Conservation (phyloP, 2,329 filamentous ascomycete species). For the Paecilomyces dactylethromorphus region DNA sequence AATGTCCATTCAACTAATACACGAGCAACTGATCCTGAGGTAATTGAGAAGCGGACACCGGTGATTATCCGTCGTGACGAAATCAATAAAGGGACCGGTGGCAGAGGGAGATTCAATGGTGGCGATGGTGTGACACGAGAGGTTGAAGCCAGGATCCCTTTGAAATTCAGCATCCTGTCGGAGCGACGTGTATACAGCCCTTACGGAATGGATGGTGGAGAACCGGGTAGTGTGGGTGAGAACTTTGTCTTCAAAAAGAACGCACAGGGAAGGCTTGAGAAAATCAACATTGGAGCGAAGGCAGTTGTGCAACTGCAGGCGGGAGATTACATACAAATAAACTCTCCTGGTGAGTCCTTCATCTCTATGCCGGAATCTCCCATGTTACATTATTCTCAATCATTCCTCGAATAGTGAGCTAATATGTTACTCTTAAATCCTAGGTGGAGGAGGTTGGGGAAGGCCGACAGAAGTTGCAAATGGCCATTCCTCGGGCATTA, state of each 20-base stretch:
- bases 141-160: conserved; percentile 69
- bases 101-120: conserved; percentile 56
- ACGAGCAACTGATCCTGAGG: conserved; percentile 67
- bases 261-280: conserved; percentile 2
- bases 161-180: conserved; percentile 69
- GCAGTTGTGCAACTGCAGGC: conserved; percentile 3
- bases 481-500: not conserved
- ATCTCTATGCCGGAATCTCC: not conserved
- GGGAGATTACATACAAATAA: conserved; percentile 7
- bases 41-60: conserved; percentile 68
- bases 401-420: not conserved
- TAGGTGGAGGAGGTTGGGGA: conserved; percentile 8
- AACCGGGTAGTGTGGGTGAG: conserved; percentile 18
- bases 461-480: not conserved
- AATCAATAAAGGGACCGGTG: conserved; percentile 55
- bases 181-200: conserved; percentile 66
- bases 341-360: conserved; percentile 4
- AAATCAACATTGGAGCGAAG: conserved; percentile 7
- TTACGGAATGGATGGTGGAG: conserved; percentile 74
- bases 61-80: conserved; percentile 63
- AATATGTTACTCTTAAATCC: not conserved
- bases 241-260: conserved; percentile 8
- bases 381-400: not conserved
- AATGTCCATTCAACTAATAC: conserved; percentile 79
- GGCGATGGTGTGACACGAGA: conserved; percentile 68